Evolutionary conservation across 1,139 yeast species (phyloP), one percentile per base, ranked within the genome.

Genomic region (Yamadazyma sp.): DNA sequence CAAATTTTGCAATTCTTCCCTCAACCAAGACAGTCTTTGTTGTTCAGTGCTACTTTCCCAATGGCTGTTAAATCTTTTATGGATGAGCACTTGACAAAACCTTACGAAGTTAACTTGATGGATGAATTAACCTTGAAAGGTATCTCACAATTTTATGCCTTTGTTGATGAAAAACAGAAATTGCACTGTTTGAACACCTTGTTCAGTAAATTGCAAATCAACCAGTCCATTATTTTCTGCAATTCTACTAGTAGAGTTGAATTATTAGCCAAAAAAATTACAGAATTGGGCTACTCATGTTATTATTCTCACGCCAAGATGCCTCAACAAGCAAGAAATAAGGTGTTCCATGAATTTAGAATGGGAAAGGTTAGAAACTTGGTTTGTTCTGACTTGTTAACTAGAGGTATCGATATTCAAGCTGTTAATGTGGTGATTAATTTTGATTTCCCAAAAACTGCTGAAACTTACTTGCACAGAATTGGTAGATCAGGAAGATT

Each of bases 401-500:
- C 98, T 27, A 87, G 98, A 76, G 98, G 98, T 80, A 92, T 92
- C 54, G 99, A 92, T 74, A 92, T 92, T 54, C 98, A 94, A 66
- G 97, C 97, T 10, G 99, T 92, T 48, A 94, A 94, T 58, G 98
- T 92, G 35, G 98, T 92, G 40, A 87, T 92, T 56, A 92, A 92
- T 67, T 94, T 92, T 64, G 98, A 92, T 66, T 92, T 92, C 82
- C 98, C 99, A 45, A 92, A 92, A 64, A 89, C 87, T 42, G 97
- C 97, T 9, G 98, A 92, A 66, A 92, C 97, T 31, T 92, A 92
- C 64, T 78, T 92, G 54, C 98, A 92, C 68, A 86, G 98, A 77
- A 94, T 92, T 57, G 97, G 99, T 74, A 90, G 99, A 73, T 89
- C 97, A 3, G 99, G 98, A 53, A 86, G 98, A 75, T 92, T 89